Evolutionary conservation across 2,329 filamentous ascomycete genomes (phyloP), one percentile per base, ranked within the genome.

Genomic region (Penicillium sp.): DNA sequence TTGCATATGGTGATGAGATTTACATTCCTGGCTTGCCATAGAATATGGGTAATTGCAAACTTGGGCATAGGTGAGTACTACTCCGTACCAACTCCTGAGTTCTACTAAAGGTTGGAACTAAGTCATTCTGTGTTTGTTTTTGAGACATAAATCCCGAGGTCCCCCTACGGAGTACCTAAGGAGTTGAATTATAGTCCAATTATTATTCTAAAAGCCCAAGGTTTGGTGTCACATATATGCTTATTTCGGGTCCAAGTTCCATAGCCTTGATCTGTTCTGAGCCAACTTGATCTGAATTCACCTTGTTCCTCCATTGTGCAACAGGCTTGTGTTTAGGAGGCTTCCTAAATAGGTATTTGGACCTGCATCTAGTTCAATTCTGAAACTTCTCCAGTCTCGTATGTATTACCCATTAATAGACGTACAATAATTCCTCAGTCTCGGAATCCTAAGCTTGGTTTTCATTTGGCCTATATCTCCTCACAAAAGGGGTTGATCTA

Each of bases 1-100:
- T 53, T 33, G 48, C 52, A 2, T 60, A 60, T 37, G 55, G 58
- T 8, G 58, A 60, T 34, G 55, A 57, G 34, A 57, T 57, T 4
- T 60, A 54, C 33, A 31, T 55, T 17, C 51, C 58, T 3, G 52
- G 45, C 3, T 43, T 52, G 51, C 43, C 49, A 0, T 59, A 55
- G 52, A 51, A 59, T 41, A 45, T 48, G 9, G 58, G 58, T 41
- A 21, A 21, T 21, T 21, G 19, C 19, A 21, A 21, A 21, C 19
- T 21, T 21, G 19, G 19, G 19, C 3, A 48, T 53, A 32, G 58
- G 58, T 1, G 58, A 56, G 56, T 53, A 17, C 12, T 9, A 13
- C 21, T 22, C 21, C 4, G 21, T 22, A 22, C 21, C 19, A n/a
- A 38, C 15, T 15, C 22, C 22, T 24, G 22, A 4, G 22, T 24